phyloP scores from a whole-genome alignment of 2,329 filamentous ascomycete species.

The Colletotrichum lupini region DNA sequence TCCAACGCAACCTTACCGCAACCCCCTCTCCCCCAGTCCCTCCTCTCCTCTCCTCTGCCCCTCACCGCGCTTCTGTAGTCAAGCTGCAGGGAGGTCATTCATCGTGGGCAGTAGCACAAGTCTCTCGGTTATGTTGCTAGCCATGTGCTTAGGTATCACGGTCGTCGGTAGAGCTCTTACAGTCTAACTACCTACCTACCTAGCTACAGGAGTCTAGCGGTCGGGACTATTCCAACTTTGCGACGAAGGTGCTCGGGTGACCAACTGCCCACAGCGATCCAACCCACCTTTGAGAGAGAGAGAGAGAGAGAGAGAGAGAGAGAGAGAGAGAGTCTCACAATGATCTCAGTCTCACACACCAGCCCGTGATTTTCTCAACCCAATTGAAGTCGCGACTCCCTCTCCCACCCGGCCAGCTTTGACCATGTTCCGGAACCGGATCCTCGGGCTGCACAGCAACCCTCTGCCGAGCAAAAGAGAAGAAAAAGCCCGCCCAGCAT shows the following conservation, averaged over 20 bases:
- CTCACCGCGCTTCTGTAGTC: not conserved
- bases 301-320: too few relatives aligned
- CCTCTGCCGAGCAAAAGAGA: conserved; percentile 14
- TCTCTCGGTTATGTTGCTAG: conserved; percentile 10
- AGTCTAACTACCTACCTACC: not conserved
- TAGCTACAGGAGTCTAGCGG: not conserved
- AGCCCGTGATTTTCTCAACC: not conserved
- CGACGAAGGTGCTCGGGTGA: conserved; percentile 12
- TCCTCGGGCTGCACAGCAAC: conserved; percentile 18
- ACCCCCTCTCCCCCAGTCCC: not conserved
- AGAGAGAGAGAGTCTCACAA: too few relatives aligned
- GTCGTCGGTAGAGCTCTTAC: not conserved
- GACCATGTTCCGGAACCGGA: conserved; percentile 18
- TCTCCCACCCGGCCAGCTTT: not conserved
- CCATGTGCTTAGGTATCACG: conserved; percentile 17
- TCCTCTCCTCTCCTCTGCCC: not conserved
- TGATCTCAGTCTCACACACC: not conserved
- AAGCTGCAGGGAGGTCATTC: conserved; percentile 1
- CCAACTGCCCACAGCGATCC: conserved; percentile 8
- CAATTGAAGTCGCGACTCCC: not conserved
- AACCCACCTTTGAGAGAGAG: not conserved
- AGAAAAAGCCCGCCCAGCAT: not conserved
- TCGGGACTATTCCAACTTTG: not conserved
- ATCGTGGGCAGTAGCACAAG: not conserved
- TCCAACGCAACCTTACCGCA: not conserved